Conservation (phyloP, 768 basidiomycete species). For the Hygrophoropsis aurantiaca region DNA sequence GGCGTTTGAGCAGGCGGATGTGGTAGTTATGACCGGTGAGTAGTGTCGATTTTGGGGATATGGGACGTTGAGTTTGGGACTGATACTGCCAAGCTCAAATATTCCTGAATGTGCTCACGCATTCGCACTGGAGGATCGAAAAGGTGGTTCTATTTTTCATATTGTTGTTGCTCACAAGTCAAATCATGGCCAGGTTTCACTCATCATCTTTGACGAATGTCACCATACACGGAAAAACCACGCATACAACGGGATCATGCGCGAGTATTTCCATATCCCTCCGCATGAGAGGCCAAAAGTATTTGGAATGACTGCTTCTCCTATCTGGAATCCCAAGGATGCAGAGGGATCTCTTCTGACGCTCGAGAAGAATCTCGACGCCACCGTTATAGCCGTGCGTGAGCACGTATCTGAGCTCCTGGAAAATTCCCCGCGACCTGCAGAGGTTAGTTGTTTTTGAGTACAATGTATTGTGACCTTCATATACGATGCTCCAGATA, state of each 20-base stretch:
- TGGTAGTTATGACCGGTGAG: conserved; percentile 84
- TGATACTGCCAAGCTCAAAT: conserved; percentile 61
- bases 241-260: conserved; percentile 59
- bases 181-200: conserved; percentile 41
- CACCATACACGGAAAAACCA: conserved; percentile 59
- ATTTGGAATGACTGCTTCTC: conserved; percentile 94
- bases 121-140: conserved; percentile 77
- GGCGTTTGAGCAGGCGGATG: conserved; percentile 63
- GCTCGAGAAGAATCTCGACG: conserved; percentile 70
- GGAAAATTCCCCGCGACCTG: conserved; percentile 59
- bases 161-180: background rate
- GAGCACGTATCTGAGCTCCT: conserved; percentile 66
- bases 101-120: conserved; percentile 75
- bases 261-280: conserved; percentile 50
- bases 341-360: conserved; percentile 59
- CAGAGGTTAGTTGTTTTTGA: conserved; percentile 48
- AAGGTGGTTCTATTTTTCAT: conserved; percentile 36
- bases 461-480: background rate
- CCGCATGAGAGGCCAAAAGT: conserved; percentile 62
- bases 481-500: conserved; percentile 37
- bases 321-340: conserved; percentile 78
- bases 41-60: background rate
- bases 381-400: conserved; percentile 73
- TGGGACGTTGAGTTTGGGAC: background rate
- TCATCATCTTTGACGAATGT: conserved; percentile 59